Base-by-base conservation (phyloP, 2,329 filamentous ascomycete species). In the Calonectria crousiana region DNA sequence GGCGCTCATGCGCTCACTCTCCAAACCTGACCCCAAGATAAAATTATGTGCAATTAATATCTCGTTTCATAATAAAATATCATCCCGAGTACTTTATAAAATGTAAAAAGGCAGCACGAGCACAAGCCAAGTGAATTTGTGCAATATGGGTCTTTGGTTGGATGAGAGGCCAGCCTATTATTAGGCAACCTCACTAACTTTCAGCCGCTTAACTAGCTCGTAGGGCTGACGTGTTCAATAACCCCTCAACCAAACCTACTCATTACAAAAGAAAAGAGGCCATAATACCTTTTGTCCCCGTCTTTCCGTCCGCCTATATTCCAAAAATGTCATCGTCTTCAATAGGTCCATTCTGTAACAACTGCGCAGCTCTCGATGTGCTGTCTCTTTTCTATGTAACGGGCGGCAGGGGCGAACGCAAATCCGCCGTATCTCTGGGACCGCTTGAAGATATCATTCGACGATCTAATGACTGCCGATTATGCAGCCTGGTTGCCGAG, bases 401-500 rank as follows among this genome's bases (percentile, higher is more conserved):
- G 14, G 11, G 51, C 16, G n/a, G 14, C 10, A 8, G 16, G 30
- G 1, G 2, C 16, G 4, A 20, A 0, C 20, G 18, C 8, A 5
- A 11, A 28, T 13, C 65, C 8, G n/a, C 23, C n/a, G 53, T 41
- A 34, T 14, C 47, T 0, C 53, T 76, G 0, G 75, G 75, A 1
- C 67, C 58, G 6, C 66, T 77, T 1, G 32, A 66, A n/a, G 53
- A 56, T 0, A 41, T 76, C 6, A 6, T 75, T 18, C 47, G 52
- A 16, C 75, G 74, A 1, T 51, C 66, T 0, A 5, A 20, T 5
- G 6, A 10, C 4, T 77, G 75, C 28, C 23, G 49, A 10, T 13
- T 77, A 41, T 77, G 75, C 41, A 52, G 5, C 1, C 26, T 75
- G 0, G 49, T 77, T 26, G 18, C 60, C 20, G 74, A 77, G 4